Percentiles rank a stretch among this genome's conserved stretches.
Conservation (phyloP, 2,329 filamentous ascomycete species). For the Fusarium citri region DNA sequence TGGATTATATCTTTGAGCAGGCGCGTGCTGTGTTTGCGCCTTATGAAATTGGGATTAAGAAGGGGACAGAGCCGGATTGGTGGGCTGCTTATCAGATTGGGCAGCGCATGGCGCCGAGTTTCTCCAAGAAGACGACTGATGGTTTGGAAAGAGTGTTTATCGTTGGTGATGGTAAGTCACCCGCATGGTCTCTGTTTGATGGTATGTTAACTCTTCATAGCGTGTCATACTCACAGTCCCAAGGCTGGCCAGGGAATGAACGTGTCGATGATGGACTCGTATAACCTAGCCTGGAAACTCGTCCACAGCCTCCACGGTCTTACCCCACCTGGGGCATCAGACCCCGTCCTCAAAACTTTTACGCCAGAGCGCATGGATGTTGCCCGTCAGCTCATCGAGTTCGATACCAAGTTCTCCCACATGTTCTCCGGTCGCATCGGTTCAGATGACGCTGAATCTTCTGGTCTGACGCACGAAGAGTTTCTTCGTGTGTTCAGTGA, state of each 20-base stretch:
- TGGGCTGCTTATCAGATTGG: conserved; percentile 30
- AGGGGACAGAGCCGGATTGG: conserved; percentile 20
- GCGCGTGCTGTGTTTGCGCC: conserved; percentile 17
- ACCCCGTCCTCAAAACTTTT: conserved; percentile 5
- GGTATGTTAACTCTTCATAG: neutral
- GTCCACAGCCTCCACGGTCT: conserved; percentile 7
- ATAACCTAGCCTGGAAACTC: conserved; percentile 23
- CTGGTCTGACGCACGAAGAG: conserved; percentile 11
- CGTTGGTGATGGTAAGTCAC: conserved; percentile 12
- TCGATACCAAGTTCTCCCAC: conserved; percentile 15
- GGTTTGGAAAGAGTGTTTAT: conserved; percentile 16
- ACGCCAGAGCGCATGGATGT: conserved; percentile 4
- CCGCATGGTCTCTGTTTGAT: accelerated
- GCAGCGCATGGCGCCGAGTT: conserved; percentile 12
- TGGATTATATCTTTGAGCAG: conserved; percentile 26
- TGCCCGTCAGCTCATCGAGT: conserved; percentile 17
- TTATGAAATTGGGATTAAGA: conserved; percentile 18
- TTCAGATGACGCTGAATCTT: conserved; percentile 1
- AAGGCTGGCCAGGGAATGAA: conserved; percentile 28
- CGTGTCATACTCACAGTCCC: conserved; percentile 20
- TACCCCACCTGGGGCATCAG: neutral
- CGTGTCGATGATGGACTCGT: conserved; percentile 26
- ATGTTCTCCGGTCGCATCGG: conserved; percentile 25
- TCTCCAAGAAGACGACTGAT: conserved; percentile 6
- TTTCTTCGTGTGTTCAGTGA: conserved; percentile 21